Evolutionary conservation across 2,329 filamentous ascomycete species (phyloP).

Genomic region (Pezicula rhizophila): DNA sequence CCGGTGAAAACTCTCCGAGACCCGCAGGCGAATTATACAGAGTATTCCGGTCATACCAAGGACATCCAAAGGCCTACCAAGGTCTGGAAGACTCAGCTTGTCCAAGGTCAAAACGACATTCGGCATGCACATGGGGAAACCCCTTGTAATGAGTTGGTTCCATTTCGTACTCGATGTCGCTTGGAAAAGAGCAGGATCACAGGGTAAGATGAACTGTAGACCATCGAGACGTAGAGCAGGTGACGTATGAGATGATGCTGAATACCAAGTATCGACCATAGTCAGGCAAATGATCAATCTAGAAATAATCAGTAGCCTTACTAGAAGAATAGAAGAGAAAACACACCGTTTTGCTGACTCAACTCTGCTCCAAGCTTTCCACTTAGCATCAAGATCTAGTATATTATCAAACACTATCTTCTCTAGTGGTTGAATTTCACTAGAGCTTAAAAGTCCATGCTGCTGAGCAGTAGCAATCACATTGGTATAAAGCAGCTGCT

Average conservation of each 20-base stretch:
- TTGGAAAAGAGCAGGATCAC: constrained; percentile 14
- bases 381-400: constrained; percentile 37
- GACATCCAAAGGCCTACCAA: constrained; percentile 22
- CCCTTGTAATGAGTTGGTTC: constrained; percentile 10
- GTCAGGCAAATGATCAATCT: constrained; percentile 17
- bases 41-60: constrained; percentile 32
- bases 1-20: constrained; percentile 36
- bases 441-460: constrained; percentile 43
- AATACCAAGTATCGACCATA: constrained; percentile 20
- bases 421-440: constrained; percentile 36
- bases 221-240: constrained; percentile 14
- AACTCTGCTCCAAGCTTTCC: constrained; percentile 46
- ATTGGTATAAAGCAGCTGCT: constrained; percentile 42
- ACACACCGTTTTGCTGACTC: constrained; percentile 42
- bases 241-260: constrained; percentile 13
- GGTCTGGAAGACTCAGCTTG: constrained; percentile 27
- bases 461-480: constrained; percentile 35
- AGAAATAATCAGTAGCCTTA: not conserved
- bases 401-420: constrained; percentile 36
- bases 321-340: not conserved
- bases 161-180: constrained; percentile 14
- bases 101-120: constrained; percentile 19
- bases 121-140: constrained; percentile 22
- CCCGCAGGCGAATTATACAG: constrained; percentile 33
- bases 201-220: constrained; percentile 16